A percentile compares a stretch with the other conserved stretches of the same genome.
phyloP scores from a whole-genome alignment of 345 rosid genomes.

The Pugionium cornutum region DNA sequence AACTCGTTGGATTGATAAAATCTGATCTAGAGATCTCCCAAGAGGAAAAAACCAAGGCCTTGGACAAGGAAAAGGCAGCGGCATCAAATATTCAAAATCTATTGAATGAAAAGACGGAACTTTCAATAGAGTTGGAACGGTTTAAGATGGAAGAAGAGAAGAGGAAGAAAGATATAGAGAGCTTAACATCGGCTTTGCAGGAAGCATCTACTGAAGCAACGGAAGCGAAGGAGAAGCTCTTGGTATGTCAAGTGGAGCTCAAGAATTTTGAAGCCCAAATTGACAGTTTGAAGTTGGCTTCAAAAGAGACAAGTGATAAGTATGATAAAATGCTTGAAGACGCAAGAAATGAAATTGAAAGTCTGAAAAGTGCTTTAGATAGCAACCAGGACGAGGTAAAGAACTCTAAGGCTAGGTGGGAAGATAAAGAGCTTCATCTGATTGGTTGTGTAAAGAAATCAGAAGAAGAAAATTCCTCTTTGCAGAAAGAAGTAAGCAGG shows the following conservation, averaged over 20 bases:
- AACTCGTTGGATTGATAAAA: slow-evolving; percentile 52
- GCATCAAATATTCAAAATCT: slow-evolving; percentile 62
- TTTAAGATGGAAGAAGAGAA: slow-evolving; percentile 72
- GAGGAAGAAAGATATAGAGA: slow-evolving; percentile 84
- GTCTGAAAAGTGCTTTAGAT: slow-evolving; percentile 44
- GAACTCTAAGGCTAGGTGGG: slow-evolving; percentile 66
- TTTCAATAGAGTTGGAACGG: slow-evolving; percentile 58
- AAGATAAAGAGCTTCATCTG: slow-evolving; percentile 61
- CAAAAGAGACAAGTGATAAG: slow-evolving; percentile 65
- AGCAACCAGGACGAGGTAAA: slow-evolving; percentile 49
- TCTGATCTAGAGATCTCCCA: slow-evolving; percentile 57
- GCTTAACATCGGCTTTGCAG: slow-evolving; percentile 73
- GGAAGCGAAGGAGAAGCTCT: slow-evolving; percentile 56
- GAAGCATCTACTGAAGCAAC: slow-evolving; percentile 50
- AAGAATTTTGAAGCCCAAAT: slow-evolving; percentile 57
- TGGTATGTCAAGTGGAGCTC: slow-evolving; percentile 59
- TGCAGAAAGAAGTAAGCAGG: slow-evolving; percentile 59
- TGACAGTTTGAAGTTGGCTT: slow-evolving; percentile 58
- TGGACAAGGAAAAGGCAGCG: slow-evolving; percentile 73
- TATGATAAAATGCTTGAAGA: slow-evolving; percentile 64
- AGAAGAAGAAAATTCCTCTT: slow-evolving; percentile 56
- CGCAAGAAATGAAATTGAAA: slow-evolving; percentile 58
- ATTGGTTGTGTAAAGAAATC: slow-evolving; percentile 52
- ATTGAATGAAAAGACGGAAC: slow-evolving; percentile 67
- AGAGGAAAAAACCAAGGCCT: slow-evolving; percentile 65